Base-by-base conservation (phyloP, 805 yeast genomes). In the Hanseniaspora valbyensis region DNA sequence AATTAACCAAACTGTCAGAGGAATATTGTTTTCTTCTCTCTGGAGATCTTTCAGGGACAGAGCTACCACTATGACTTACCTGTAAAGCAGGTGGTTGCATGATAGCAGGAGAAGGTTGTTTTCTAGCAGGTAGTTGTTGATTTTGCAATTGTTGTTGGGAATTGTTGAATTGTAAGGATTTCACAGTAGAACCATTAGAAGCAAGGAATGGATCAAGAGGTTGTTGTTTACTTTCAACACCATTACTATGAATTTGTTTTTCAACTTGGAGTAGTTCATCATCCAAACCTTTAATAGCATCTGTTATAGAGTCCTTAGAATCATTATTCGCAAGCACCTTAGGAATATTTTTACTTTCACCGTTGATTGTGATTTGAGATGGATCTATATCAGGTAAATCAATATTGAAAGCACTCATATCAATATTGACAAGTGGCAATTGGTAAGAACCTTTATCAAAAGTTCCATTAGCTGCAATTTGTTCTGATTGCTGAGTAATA, bases 371-470 rank as follows among this genome's bases (percentile, higher is more conserved):
- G 4, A 51, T 45, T 21, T 51, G 53, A 4, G 50, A 41, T 9
- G 50, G 46, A 44, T 51, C 53, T 14, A 51, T 33, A 36, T 40
- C 50, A 9, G 53, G 53, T 14, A 51, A 12, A 24, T 51, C 53
- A 28, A 51, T 51, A 4, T 36, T 28, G 16, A 51, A 51, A 5
- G 33, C 46, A 44, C 50, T 45, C 18, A 36, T 43, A 36, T 41
- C 42, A 22, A 51, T 39, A 22, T 45, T 29, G 10, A 45, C 50
- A 26, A 36, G 43, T 5, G 53, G 53, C 14, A 51, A 29, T 21
- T 40, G 37, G 28, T 44, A 51, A 1, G 13, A 24, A 25, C 32
- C 42, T 6, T 33, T 13, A n/a, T 22, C 44, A n/a, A 30, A 13
- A 4, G 32, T 24, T 9, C 16, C 16, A 14, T 33, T 19, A 34